Base-by-base conservation (phyloP, 2,329 filamentous ascomycete species). In the Diaporthe sp. region DNA sequence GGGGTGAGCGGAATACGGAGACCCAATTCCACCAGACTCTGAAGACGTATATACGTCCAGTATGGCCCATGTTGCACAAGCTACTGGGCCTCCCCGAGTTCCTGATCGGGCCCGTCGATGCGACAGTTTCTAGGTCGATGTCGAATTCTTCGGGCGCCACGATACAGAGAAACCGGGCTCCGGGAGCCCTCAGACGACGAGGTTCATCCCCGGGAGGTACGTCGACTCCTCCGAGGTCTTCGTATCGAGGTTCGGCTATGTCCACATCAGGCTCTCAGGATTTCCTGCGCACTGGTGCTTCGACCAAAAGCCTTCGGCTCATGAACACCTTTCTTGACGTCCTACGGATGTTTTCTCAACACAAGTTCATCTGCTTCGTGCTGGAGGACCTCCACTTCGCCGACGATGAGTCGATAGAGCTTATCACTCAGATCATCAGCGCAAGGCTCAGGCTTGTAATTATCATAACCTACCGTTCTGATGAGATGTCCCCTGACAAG, bases 331-430 rank as follows among this genome's bases (percentile, higher is more conserved):
- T 97, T 79, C 86, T 98, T 61, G 96, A 98, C 79, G 93, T 98
- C 13, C 84, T 98, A 69, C 91, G 94, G 71, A 91, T 97, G 57
- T 92, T 98, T 73, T 94, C 95, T 0, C 89, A 92, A 28, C 92
- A 96, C 82, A 97, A 96, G 79, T 92, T 98, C 79, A 95, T 98
- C 72, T 97, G 95, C 80, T 92, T 98, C 79, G 95, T 93, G 79
- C 85, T 98, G 39, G 96, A 98, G 80, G 96, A 98, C 83, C 86
- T 98, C 44, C 95, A 98, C 79, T 97, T 95, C 82, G 95, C 95
- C 9, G 96, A 98, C 81, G 91, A 94, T 37, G 96, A 98, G 82
- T 97, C 94, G 19, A 85, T 97, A 65, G 95, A 98, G 75, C 87
- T 98, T 71, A 93, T 98, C 53, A 90, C 93, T 22, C 93, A 95